These are phyloP conservation scores for Solanum pinnatisectum DNA, from an alignment of 257 asterid species.

Conservation along the genomic window DNA sequence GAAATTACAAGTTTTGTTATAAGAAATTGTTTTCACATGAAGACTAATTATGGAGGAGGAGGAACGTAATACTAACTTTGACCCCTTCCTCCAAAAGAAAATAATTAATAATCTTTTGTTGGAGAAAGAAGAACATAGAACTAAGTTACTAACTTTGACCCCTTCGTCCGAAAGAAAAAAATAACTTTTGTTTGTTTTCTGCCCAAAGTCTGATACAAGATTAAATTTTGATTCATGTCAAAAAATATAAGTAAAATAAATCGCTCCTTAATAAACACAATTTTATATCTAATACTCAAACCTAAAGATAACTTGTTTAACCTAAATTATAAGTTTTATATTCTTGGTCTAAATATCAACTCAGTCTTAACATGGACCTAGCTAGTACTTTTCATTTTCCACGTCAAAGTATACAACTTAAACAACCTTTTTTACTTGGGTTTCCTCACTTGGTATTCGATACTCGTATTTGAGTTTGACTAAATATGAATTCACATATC, in stretches of 20 bases:
- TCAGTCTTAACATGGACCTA: neutral
- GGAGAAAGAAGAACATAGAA: neutral
- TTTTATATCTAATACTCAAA: neutral
- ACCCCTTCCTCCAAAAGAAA: neutral
- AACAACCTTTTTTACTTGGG: neutral
- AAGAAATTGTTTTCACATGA: neutral
- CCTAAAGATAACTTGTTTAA: neutral
- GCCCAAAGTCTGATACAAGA: neutral
- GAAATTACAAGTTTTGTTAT: neutral
- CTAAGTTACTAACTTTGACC: neutral
- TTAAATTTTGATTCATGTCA: too few relatives aligned
- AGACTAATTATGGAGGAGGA: neutral
- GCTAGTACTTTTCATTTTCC: neutral
- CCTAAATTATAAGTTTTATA: neutral
- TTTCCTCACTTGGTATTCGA: neutral
- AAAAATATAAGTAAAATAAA: too few relatives aligned
- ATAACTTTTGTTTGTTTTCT: too few relatives aligned
- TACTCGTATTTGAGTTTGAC: neutral
- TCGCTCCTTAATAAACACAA: too few relatives aligned
- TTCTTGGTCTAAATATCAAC: neutral
- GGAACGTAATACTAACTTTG: neutral
- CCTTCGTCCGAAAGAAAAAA: neutral
- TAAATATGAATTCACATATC: neutral
- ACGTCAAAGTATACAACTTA: neutral
- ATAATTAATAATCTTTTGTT: neutral